Conservation (phyloP, 371 early-diverging fungal genomes). For the Apophysomyces ossiformis region DNA sequence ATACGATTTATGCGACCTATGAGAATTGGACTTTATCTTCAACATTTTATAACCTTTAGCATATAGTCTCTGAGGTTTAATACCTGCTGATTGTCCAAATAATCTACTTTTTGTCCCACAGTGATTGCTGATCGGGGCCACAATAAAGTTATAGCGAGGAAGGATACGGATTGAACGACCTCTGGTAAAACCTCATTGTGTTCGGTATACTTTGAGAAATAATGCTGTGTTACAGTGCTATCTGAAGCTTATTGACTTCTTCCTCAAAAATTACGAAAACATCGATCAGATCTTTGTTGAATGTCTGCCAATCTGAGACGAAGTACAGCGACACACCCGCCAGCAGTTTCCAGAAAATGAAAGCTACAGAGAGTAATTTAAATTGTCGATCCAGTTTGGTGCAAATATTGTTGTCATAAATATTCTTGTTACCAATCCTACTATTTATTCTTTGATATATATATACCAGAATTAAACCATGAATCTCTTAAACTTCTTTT, state of each 20-base stretch:
- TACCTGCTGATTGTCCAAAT: no score
- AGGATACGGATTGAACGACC: conserved; percentile 13
- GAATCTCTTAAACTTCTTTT: no score
- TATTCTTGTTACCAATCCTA: no score
- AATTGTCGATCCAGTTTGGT: conserved; percentile 15
- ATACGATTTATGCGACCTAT: no score
- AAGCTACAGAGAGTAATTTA: conserved; percentile 14
- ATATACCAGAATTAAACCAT: no score
- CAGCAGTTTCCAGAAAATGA: conserved; percentile 15
- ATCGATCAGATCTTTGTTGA: conserved; percentile 12
- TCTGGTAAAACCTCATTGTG: conserved; percentile 11
- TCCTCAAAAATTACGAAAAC: conserved; percentile 14
- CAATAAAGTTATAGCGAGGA: neutral
- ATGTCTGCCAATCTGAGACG: neutral
- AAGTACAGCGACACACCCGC: conserved; percentile 17
- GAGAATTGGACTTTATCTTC: no score
- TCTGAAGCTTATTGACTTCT: conserved; percentile 14
- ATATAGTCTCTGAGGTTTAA: no score
- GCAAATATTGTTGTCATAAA: conserved; percentile 10
- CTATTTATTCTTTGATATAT: no score
- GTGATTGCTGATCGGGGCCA: conserved; percentile 14
- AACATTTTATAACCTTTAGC: no score
- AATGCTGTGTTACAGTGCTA: conserved; percentile 11
- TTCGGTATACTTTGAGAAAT: conserved; percentile 15
- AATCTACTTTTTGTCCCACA: no score